A percentile compares a stretch with the other conserved stretches of the same genome.
phyloP scores from a whole-genome alignment of 2,329 filamentous ascomycete genomes.

The Nannizziopsis barbatae region DNA sequence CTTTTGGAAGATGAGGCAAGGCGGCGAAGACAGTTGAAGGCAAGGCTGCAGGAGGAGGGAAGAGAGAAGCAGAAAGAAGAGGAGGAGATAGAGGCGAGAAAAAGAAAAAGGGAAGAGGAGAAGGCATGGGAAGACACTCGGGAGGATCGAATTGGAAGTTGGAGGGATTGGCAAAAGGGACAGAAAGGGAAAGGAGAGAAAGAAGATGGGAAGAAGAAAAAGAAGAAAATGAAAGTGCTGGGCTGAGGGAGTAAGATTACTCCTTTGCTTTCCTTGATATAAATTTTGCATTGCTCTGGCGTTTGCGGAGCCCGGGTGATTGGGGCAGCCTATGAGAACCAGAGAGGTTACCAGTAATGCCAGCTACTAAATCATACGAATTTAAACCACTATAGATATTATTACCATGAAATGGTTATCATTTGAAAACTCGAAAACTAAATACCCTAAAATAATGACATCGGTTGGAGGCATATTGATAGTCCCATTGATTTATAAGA shows the following conservation, averaged over 20 bases:
- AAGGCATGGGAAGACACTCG: slow-evolving; percentile 90
- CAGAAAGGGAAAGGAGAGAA: slow-evolving; percentile 39
- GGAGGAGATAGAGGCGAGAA: slow-evolving; percentile 67
- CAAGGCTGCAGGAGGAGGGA: slow-evolving; percentile 92
- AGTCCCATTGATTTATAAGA: too few species aligned
- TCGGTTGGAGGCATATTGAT: too few species aligned
- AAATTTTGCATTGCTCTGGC: background rate
- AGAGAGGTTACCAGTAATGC: background rate
- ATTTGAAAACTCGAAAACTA: too few species aligned
- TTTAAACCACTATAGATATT: too few species aligned
- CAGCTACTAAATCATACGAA: too few species aligned
- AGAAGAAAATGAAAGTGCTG: slow-evolving; percentile 41
- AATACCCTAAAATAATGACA: too few species aligned
- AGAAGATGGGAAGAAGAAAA: slow-evolving; percentile 50
- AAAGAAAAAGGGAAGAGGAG: slow-evolving; percentile 82
- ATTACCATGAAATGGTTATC: too few species aligned
- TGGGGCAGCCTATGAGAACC: background rate
- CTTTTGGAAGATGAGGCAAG: slow-evolving; percentile 87
- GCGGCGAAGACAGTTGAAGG: slow-evolving; percentile 73
- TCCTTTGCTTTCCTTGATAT: background rate
- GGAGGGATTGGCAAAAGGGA: slow-evolving; percentile 78
- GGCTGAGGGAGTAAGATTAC: slow-evolving; percentile 19
- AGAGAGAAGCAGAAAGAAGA: slow-evolving; percentile 76
- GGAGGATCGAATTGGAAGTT: slow-evolving; percentile 84
- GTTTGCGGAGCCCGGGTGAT: background rate